Evolutionary conservation across 805 yeast species (phyloP).

Genomic region (Sugiyamaella valdiviana): DNA sequence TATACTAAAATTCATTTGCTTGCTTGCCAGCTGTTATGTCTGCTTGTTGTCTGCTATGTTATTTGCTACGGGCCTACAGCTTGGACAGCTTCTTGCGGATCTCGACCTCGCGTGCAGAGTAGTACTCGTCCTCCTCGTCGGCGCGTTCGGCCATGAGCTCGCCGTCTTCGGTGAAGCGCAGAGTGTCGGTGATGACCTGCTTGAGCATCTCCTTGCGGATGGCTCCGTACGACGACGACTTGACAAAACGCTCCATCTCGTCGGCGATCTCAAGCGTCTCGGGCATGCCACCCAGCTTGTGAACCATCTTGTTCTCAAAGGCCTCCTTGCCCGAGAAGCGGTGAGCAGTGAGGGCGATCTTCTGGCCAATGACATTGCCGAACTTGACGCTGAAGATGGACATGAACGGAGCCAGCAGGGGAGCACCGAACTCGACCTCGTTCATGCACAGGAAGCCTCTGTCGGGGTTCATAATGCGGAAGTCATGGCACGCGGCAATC

Average conservation of each 20-base stretch:
- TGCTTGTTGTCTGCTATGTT: neutral
- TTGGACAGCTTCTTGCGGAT: constrained; percentile 14
- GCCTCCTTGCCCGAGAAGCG: constrained; percentile 31
- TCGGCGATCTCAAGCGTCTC: constrained; percentile 30
- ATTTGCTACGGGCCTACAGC: constrained; percentile 13
- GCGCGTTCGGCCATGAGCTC: constrained; percentile 1
- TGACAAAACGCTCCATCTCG: constrained; percentile 20
- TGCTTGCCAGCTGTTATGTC: neutral
- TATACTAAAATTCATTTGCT: neutral
- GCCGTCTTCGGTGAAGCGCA: constrained; percentile 15
- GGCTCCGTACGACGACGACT: constrained; percentile 29
- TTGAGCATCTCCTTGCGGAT: constrained; percentile 27
- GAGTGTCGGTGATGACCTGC: constrained; percentile 24
- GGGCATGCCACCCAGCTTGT: constrained; percentile 30
- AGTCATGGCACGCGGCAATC: constrained; percentile 35
- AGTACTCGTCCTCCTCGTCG: constrained; percentile 17
- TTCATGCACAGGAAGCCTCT: constrained; percentile 36
- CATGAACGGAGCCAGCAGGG: constrained; percentile 33
- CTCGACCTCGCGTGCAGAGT: constrained; percentile 4
- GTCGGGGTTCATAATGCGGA: constrained; percentile 35
- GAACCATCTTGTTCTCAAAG: constrained; percentile 26
- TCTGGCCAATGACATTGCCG: constrained; percentile 28
- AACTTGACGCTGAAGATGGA: constrained; percentile 29
- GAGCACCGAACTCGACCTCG: constrained; percentile 36
- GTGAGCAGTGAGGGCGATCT: constrained; percentile 31